Conservation (phyloP, 208 protist species). For the Naegleria lovaniensis region DNA sequence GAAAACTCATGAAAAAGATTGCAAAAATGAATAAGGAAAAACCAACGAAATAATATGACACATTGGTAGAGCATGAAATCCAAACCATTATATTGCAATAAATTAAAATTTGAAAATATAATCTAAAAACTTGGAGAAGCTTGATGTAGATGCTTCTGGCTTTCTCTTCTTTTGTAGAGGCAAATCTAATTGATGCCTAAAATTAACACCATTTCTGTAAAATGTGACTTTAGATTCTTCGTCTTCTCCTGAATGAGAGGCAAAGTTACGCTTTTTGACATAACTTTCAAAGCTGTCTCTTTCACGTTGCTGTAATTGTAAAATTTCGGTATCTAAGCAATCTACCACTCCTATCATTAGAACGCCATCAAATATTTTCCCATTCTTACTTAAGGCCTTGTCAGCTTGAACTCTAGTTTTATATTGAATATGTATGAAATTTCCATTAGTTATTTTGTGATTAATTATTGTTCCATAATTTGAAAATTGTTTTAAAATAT, state of each 20-base stretch:
- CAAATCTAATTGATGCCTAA: background rate
- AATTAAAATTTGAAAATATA: conserved; percentile 9
- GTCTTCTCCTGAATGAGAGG: background rate
- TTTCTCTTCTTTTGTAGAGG: background rate
- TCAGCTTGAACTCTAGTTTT: background rate
- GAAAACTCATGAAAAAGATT: background rate
- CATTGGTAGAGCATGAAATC: background rate
- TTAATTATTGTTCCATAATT: background rate
- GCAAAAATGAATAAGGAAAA: background rate
- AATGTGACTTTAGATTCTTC: background rate
- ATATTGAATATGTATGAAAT: conserved; percentile 8
- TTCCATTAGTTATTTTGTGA: background rate
- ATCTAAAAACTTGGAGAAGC: background rate
- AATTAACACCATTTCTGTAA: background rate
- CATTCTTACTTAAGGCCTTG: conserved; percentile 8
- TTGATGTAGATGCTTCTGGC: background rate
- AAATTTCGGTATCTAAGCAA: background rate
- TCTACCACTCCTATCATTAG: conserved; percentile 2
- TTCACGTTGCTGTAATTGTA: background rate
- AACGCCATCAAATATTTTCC: background rate
- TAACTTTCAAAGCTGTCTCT: background rate
- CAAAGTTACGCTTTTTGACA: background rate
- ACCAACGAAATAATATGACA: too few relatives aligned
- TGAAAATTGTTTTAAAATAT: conserved; percentile 4
- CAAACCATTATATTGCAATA: too few relatives aligned